Evolutionary conservation across 768 basidiomycete species (phyloP), one percentile per base, ranked within the genome.

Genomic region (Trametes meyenii): DNA sequence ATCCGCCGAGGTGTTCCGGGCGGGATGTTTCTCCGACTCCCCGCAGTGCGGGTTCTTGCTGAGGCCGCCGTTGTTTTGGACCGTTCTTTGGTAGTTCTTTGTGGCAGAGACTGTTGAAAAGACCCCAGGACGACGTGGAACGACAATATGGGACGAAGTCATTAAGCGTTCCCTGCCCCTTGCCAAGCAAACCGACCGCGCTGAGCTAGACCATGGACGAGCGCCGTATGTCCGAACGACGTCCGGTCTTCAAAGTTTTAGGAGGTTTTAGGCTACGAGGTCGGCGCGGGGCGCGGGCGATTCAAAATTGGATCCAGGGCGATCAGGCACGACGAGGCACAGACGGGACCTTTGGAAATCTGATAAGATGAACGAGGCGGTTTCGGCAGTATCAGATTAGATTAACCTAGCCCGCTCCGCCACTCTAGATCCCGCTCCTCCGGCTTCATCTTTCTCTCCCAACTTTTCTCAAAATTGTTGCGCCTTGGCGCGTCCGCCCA

Each of bases 331-430:
- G 10, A 5, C 44, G 26, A 55, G 43, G 54, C 43, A 55, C 44
- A 24, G 8, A 23, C 23, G 21, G 29, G 21, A 52, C 38, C 3
- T 23, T 19, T 11, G 13, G 46, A 23, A 19, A 56, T 56, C 55
- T 56, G 55, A 56, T 56, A 45, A 56, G 55, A 56, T 56, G 40
- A 11, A 23, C 19, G 17, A 0, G 26, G 12, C 26, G 6, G 52
- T 40, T 33, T 29, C 44, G 33, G 54, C n/a, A 39, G 13, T 49
- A 56, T 56, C 55, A 48, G 55, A 56, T 56, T 39, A 56, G 55
- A 56, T 56, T 48, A 39, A n/a, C 45, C 42, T 23, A 17, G 36
- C 7, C 14, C 8, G 36, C 23, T 14, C 52, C 26, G 14, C 29
- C 16, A 33, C 52, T 53, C 40, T 35, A 33, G 48, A 42, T 45